Percentiles rank a stretch among this genome's conserved stretches.
These are phyloP conservation scores for Histomonas meleagridis DNA, from an alignment of 208 protist species.

Conservation along the genomic window DNA sequence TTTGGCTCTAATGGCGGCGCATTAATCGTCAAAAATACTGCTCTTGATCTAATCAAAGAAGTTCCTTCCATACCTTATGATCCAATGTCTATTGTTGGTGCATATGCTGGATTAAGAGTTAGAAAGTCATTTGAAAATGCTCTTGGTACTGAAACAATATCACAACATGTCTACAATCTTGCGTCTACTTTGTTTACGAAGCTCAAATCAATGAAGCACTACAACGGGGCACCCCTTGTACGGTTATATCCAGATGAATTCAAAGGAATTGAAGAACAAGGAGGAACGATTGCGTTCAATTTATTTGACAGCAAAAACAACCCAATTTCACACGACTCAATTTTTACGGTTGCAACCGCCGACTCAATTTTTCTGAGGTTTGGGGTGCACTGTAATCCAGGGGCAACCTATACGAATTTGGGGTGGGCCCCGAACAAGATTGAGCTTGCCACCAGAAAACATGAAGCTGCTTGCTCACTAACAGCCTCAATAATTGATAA, in stretches of 20 bases:
- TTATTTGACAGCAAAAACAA: background rate
- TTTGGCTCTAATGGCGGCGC: background rate
- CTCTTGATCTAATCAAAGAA: background rate
- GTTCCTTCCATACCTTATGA: background rate
- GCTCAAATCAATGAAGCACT: background rate
- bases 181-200: background rate
- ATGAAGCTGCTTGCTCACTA: background rate
- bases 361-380: background rate
- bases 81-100: background rate
- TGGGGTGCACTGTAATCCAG: conserved; percentile 25
- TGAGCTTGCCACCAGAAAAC: background rate
- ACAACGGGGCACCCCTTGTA: background rate
- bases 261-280: background rate
- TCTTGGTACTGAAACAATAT: background rate
- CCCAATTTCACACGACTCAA: background rate
- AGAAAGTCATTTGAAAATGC: background rate
- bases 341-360: background rate
- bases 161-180: background rate
- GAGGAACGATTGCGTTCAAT: conserved; percentile 11
- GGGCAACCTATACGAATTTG: background rate
- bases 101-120: background rate
- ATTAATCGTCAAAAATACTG: background rate
- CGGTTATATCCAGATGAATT: background rate
- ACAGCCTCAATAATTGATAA: conserved; percentile 7
- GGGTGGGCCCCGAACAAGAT: background rate